Evolutionary conservation across 441 rosid species (phyloP), one percentile per base, ranked within the genome.

Genomic region (Breynia disticha): DNA sequence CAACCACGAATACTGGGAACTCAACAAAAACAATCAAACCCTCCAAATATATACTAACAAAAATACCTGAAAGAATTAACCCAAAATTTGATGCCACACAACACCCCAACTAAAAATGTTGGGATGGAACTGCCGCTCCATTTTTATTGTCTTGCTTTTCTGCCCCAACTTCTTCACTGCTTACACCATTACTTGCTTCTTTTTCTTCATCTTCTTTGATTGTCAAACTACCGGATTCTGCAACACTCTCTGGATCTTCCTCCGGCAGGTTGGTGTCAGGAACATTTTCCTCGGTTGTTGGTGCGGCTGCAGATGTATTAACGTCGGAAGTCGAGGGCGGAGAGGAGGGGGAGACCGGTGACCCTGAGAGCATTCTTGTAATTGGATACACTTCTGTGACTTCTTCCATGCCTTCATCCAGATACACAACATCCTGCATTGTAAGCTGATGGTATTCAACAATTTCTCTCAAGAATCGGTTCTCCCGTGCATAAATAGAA

Each of bases 391-490:
- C 84, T 71, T 86, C 93, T 9, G 86, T 70, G 9, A 79, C 88
- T 67, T 87, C 94, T 72, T 87, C 90, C 52, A 57, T 79, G 48
- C 88, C 79, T 57, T 91, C 87, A 16, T 88, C 84, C 42, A 88
- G 67, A 67, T 84, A 88, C 41, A 88, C 94, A 32, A 88, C 76
- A 59, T 86, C 95, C 75, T 88, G 97, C 95, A 81, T 88, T 5
- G 87, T 88, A 24, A 88, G 87, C 45, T 88, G 97, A 61, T 91
- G 94, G 73, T 88, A 91, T 63, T 91, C 97, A 3, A 91, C 86
- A 39, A 91, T 88, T 79, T 91, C 97, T 65, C 96, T 76, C 57
- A 88, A 66, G 64, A 82, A 86, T 21, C 95, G 73, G 61, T 91
- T 88, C 75, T 86, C 98, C 12, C 95, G 75, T 1, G 95, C 77